Conservation (phyloP, 176 grass and related monocot genomes). For the Musa schizocarpa region DNA sequence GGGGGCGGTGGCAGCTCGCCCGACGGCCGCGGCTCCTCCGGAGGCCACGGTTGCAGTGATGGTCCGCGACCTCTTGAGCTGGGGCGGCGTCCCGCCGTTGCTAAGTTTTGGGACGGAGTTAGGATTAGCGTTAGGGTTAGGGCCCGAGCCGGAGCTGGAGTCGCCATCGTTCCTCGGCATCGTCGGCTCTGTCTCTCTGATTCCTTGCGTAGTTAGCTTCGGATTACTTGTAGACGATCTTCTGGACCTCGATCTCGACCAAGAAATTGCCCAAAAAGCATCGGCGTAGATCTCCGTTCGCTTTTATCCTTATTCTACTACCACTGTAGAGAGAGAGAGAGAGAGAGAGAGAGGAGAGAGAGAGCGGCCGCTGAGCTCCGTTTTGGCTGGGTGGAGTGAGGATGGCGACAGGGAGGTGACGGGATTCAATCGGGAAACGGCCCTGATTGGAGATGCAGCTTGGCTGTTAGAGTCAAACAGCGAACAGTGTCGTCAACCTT, state of each 20-base stretch:
- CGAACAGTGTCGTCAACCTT: no score
- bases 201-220: background rate
- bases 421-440: background rate
- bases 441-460: no score
- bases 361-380: no score
- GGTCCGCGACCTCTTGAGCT: slow-evolving; percentile 19
- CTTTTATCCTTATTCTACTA: background rate
- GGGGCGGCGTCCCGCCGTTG: slow-evolving; percentile 14
- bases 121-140: background rate
- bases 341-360: no score
- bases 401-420: background rate
- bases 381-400: background rate
- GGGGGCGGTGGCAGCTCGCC: slow-evolving; percentile 32
- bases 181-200: background rate
- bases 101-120: slow-evolving; percentile 10
- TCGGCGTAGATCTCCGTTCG: background rate
- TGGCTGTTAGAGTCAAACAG: no score
- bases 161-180: background rate
- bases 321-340: no score
- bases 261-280: background rate
- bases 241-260: background rate
- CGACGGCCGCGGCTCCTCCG: slow-evolving; percentile 8
- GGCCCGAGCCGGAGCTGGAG: background rate
- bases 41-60: background rate
- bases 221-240: background rate